Base-by-base conservation (phyloP, 805 yeast genomes). In the Debaryomyces tyrocola region DNA sequence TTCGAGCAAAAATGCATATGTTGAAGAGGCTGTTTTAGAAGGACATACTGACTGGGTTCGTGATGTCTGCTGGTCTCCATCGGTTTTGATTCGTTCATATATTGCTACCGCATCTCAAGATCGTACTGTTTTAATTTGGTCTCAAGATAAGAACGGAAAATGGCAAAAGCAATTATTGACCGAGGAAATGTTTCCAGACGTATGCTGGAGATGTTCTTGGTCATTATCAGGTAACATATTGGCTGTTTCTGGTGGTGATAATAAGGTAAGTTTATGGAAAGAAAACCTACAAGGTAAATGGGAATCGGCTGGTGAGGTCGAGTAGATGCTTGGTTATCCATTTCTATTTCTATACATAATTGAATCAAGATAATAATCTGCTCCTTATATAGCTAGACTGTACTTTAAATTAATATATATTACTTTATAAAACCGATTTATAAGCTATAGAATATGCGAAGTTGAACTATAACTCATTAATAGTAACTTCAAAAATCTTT, bases 1-100 rank as follows among this genome's bases (percentile, higher is more conserved):
- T 51, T 69, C 80, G 9, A 67, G 77, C 6, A 57, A 59, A 40
- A 79, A 77, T 54, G 78, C 78, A 21, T 90, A 87, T 63, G 77
- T 77, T 20, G 78, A 84, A 58, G 97, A 92, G 66, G 84, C 84
- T 37, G 79, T 82, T 21, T 78, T 94, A 45, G 84, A 83, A 52
- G 99, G 97, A 35, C 99, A 94, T 67, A 77, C 88, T 14, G 99
- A 94, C 67, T 94, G 99, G 99, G 97, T 94, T 29, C 84, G 99
- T 68, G 99, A 94, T 64, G 97, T 92, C 50, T 90, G 96, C 4
- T 94, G 99, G 99, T 90, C 97, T 17, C 97, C 98, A 40, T 84
- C 96, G 1, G 83, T 89, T 40, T 78, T 94, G 51, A 79, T 89
- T 40, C 85, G 88, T 56, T 84, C 96, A 11, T 92, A 90, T 65